A percentile compares a stretch with the other conserved stretches of the same genome.
These are phyloP conservation scores for Pythium utonaiense DNA, from an alignment of 352 stramenopile genomes.

Conservation along the genomic window DNA sequence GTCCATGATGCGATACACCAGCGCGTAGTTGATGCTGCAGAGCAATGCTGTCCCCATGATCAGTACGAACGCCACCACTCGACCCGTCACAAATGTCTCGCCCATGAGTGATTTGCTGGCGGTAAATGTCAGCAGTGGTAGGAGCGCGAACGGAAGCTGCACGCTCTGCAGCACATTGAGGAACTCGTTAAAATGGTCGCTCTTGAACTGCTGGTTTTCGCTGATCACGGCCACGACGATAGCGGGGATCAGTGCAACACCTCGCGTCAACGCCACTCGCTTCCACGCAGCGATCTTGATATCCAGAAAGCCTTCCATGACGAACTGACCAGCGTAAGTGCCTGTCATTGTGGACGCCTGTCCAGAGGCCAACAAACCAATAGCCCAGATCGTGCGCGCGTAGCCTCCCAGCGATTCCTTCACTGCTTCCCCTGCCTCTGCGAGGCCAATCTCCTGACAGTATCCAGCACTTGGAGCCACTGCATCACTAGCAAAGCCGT, in stretches of 20 bases:
- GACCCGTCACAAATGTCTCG: constrained; percentile 36
- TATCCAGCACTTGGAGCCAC: constrained; percentile 40
- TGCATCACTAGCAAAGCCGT: constrained; percentile 7
- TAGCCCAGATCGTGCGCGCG: constrained; percentile 81
- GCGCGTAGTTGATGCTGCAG: constrained; percentile 58
- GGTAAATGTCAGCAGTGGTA: constrained; percentile 82
- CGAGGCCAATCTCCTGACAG: constrained; percentile 79
- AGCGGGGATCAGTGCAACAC: constrained; percentile 80
- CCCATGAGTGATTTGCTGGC: constrained; percentile 61
- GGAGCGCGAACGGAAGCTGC: constrained; percentile 81
- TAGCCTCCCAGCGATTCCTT: constrained; percentile 51
- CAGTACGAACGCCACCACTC: constrained; percentile 31
- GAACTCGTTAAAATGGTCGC: constrained; percentile 72
- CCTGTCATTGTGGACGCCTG: constrained; percentile 91
- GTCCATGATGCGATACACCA: constrained; percentile 51
- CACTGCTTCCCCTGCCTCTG: constrained; percentile 64
- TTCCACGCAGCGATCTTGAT: constrained; percentile 78
- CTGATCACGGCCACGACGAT: constrained; percentile 71
- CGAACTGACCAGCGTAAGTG: constrained; percentile 92
- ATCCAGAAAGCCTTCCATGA: constrained; percentile 93
- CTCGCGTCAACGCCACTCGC: constrained; percentile 81
- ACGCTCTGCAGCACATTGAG: constrained; percentile 88
- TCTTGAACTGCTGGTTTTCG: constrained; percentile 41
- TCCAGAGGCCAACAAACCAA: constrained; percentile 89
- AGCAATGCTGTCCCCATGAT: constrained; percentile 42